Conservation (phyloP, 371 early-diverging fungal genomes). For the Thermomucor indicae-seudaticae region DNA sequence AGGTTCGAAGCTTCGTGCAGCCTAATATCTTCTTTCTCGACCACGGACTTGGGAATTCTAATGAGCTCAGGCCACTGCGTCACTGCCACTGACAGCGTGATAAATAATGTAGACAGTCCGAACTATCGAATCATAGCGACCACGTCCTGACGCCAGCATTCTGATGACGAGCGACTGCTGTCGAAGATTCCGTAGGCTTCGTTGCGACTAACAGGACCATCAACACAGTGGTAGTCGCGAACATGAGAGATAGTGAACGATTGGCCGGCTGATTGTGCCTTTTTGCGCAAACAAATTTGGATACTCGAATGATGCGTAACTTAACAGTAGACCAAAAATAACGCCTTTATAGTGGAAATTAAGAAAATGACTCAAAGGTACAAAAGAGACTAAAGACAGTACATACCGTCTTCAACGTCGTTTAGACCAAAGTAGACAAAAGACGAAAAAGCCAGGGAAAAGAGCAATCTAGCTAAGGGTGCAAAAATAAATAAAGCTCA, state of each 20-base stretch:
- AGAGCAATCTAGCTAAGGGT: no score
- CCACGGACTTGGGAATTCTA: not conserved
- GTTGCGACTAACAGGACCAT: not conserved
- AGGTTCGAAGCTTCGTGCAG: not conserved
- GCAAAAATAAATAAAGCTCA: no score
- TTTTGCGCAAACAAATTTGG: no score
- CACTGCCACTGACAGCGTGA: slow-evolving; percentile 7
- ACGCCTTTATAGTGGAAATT: no score
- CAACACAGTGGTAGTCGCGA: not conserved
- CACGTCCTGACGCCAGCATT: slow-evolving; percentile 2
- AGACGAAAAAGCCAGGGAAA: no score
- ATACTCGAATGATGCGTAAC: no score
- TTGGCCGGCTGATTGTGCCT: not conserved
- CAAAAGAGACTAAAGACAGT: no score
- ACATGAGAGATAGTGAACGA: not conserved
- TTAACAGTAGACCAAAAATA: no score
- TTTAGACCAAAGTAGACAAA: no score
- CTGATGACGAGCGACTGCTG: not conserved
- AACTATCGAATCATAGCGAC: slow-evolving; percentile 8
- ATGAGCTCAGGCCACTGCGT: slow-evolving; percentile 6
- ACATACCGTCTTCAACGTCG: no score
- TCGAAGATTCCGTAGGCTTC: slow-evolving; percentile 3
- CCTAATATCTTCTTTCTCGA: not conserved
- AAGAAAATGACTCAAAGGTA: no score
- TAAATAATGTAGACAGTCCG: slow-evolving; percentile 6